Conservation (phyloP, 1,284 basidiomycete genomes). For the Polyporus tsugae region DNA sequence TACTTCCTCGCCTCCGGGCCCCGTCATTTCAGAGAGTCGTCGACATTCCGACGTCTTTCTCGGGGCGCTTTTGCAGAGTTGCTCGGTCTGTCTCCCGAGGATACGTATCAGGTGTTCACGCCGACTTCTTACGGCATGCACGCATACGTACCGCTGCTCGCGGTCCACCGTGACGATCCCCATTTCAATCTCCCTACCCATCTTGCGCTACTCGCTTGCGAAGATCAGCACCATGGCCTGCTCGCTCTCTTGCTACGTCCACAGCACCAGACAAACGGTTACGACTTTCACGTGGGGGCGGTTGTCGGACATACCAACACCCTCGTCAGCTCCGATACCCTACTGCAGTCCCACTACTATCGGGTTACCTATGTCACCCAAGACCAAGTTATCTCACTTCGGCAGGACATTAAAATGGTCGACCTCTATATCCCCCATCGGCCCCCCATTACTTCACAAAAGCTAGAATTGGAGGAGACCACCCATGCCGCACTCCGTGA, state of each 20-base stretch:
- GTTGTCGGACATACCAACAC: slow-evolving; percentile 13
- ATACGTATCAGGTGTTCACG: slow-evolving; percentile 11
- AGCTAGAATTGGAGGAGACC: slow-evolving; percentile 8
- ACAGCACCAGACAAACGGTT: neutral
- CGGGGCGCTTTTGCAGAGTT: slow-evolving; percentile 13
- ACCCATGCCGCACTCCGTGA: slow-evolving; percentile 13
- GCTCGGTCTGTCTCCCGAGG: neutral
- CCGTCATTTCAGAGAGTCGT: slow-evolving; percentile 17
- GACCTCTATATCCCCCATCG: slow-evolving; percentile 10
- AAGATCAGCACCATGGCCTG: slow-evolving; percentile 3
- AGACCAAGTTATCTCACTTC: slow-evolving; percentile 13
- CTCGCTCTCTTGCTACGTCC: slow-evolving; percentile 21
- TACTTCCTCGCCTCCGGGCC: slow-evolving; percentile 18
- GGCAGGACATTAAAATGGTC: neutral
- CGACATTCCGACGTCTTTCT: slow-evolving; percentile 7
- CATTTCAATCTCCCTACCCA: slow-evolving; percentile 14
- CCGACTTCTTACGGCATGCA: slow-evolving; percentile 27
- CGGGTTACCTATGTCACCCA: neutral
- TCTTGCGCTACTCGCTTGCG: slow-evolving; percentile 24
- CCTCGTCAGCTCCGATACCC: slow-evolving; percentile 15
- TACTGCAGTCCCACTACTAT: neutral
- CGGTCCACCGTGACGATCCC: slow-evolving; percentile 6
- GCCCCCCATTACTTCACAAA: neutral
- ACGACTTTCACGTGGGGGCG: slow-evolving; percentile 19
- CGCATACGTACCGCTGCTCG: slow-evolving; percentile 20